Evolutionary conservation across 495 filamentous ascomycete species (phyloP), one percentile per base, ranked within the genome.

Genomic region (Penicillium soppii): DNA sequence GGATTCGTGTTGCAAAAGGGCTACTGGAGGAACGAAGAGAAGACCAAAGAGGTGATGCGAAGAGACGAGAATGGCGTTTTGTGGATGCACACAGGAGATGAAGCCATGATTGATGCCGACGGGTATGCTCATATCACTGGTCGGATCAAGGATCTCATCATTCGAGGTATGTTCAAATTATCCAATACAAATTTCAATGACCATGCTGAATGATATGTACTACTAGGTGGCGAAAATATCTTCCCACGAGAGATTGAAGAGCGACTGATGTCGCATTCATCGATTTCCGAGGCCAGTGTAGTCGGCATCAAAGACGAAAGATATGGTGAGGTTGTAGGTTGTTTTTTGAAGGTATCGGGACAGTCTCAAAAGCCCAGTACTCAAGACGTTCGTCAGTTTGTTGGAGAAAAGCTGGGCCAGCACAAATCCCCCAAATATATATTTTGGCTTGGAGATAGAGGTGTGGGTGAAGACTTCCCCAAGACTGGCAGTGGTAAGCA

Each of bases 1-100:
- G 91, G 91, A 3, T 95, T 92, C 60, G 68, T 83, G 2, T 73
- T 94, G 7, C 91, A 92, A 83, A 83, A 87, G 60, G 85, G 86
- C n/a, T 96, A n/a, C n/a, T n/a, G n/a, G n/a, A n/a, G n/a, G n/a
- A n/a, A 32, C 10, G 10, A 32, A 12, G 29, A 5, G 3, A 32
- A 32, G 29, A 32, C 29, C 7, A 32, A 32, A 10, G 29, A 32
- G 10, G 29, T 32, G 5, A 32, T 32, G 29, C 8, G 3, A 3
- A 5, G 10, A 12, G 32, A 46, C 1, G 10, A 30, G 12, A 33
- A 53, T 16, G 45, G 38, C 7, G 17, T 26, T 17, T 20, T 45
- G 20, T 59, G 57, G 57, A 41, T 59, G 43, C 35, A 53, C 22
- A 56, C 57, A 0, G 57, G 57, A 9, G 57, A 60, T 21, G 43